Base-by-base conservation (phyloP, 116 monocot species). In the Papilionanthe hybrid region DNA sequence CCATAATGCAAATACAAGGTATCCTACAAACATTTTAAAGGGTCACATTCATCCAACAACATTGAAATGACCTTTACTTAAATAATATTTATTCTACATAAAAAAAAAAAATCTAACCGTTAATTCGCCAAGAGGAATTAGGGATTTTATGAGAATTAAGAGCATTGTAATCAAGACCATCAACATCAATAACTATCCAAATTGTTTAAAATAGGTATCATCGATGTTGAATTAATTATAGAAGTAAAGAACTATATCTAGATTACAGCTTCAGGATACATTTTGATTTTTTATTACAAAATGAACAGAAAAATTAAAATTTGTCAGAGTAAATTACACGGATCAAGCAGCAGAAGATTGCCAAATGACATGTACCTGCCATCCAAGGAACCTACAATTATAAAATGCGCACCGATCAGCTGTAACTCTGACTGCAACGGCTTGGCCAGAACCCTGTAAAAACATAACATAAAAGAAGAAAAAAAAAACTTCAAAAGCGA, bases 1-100 rank as follows among this genome's bases (percentile, higher is more conserved):
- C 98, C 98, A 87, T 94, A 48, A 80, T 98, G 98, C 69, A 98
- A 86, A 79, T 98, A 98, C 79, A 98, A 84, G 25, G 98, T 98
- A 84, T 98, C 98, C 98, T 98, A 86, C 78, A 83, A 22, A 48
- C 37, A 79, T 47, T 19, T 53, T 75, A 4, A 28, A 75, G 11
- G 50, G 12, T 75, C 49, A 43, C 43, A 71, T 71, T 42, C 53
- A 17, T 9, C 44, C 22, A 44, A 5, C 19, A 11, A n/a, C 44
- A 73, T 6, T 0, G 8, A 9, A 73, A 73, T 73, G 44, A 73
- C 41, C 17, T 73, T 69, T 73, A 44, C 44, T 73, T 11, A n/a
- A 15, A 44, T 44, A 20, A 73, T n/a, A 5, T 10, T 44, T 44
- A 29, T 32, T 69, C 18, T 37, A 22, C n/a, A 63, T 23, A 8